Conservation (phyloP, 2,329 filamentous ascomycete species). For the Ophiostoma sp. region DNA sequence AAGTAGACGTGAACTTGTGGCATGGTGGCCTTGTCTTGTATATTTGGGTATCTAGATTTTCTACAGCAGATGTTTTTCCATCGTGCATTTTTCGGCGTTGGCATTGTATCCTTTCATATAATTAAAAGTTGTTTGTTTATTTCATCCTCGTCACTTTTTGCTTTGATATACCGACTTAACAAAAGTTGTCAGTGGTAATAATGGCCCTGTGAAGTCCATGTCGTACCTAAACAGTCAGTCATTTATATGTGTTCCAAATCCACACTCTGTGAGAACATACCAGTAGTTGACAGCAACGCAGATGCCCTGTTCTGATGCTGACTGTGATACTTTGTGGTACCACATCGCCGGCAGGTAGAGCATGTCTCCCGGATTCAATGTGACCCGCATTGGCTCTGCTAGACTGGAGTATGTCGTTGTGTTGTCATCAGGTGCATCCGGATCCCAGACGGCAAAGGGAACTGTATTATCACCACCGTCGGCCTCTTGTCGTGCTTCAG, state of each 20-base stretch:
- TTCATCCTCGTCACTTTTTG: background rate
- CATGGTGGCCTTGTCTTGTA: background rate
- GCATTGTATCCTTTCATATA: conserved; percentile 15
- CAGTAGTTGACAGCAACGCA: conserved; percentile 83
- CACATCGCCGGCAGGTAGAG: conserved; percentile 79
- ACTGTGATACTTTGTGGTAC: conserved; percentile 82
- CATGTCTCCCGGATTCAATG: conserved; percentile 73
- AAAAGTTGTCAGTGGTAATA: conserved; percentile 64
- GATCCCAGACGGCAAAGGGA: conserved; percentile 75
- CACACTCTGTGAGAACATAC: conserved; percentile 39
- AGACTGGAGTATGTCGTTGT: conserved; percentile 60
- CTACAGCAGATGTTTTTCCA: conserved; percentile 1
- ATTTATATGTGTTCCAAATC: background rate
- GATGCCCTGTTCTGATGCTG: conserved; percentile 65
- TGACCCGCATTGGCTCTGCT: conserved; percentile 64
- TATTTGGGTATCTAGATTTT: conserved; percentile 7
- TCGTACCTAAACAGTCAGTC: conserved; percentile 61
- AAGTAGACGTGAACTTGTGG: background rate
- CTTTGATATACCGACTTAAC: conserved; percentile 42
- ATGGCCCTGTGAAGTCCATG: conserved; percentile 70
- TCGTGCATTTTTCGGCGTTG: conserved; percentile 20
- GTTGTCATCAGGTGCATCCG: conserved; percentile 54
- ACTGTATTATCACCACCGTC: conserved; percentile 40
- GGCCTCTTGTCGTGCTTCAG: conserved; percentile 36
- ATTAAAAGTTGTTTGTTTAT: conserved; percentile 2